Base-by-base conservation (phyloP, 129 eudicot species). In the Escallonia herrerae region DNA sequence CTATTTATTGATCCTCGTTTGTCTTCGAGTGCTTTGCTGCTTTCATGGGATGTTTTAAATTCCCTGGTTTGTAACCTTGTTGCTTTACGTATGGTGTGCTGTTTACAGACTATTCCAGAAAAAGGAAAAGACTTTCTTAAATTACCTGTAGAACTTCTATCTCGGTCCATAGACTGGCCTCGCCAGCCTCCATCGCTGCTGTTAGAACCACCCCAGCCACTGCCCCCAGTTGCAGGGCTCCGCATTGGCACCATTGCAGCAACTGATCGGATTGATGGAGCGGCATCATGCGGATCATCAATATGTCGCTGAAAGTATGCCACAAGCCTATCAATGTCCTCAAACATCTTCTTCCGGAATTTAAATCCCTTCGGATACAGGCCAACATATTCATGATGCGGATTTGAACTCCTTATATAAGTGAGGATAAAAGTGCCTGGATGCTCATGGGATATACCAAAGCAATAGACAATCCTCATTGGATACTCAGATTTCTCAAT, bases 161-260 rank as follows among this genome's bases (percentile, higher is more conserved):
- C 95, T 53, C 86, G 69, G 68, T 83, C 83, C 9, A 64, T 46
- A 33, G 84, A 77, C 7, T 74, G 69, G 40, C 82, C 91, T 84
- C 87, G 79, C 76, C 80, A 76, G 59, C 83, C 84, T 64, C 85
- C 74, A 22, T 77, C 96, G 62, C 74, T 67, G 55, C 72, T 56
- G 51, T 40, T 64, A 7, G 86, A 74, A 66, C 89, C 87, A 76
- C 91, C 85, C 80, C 88, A 84, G 33, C 95, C 90, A 63, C 96
- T 70, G 5, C 85, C 90, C 40, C 89, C 93, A 53, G 81, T 15
- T 37, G 85, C 96, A 54, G 96, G 85, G 69, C 94, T 84, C 45
- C 87, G 77, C 88, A 84, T 78, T 8, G 99, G 97, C 60, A 89
- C 99, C 95, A 82, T 80, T 48, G 99, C 98, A 48, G 98, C 96